Percentiles rank a stretch among this genome's conserved stretches.
phyloP scores from a whole-genome alignment of 2,329 filamentous ascomycete genomes.

The Xylaria sp. region DNA sequence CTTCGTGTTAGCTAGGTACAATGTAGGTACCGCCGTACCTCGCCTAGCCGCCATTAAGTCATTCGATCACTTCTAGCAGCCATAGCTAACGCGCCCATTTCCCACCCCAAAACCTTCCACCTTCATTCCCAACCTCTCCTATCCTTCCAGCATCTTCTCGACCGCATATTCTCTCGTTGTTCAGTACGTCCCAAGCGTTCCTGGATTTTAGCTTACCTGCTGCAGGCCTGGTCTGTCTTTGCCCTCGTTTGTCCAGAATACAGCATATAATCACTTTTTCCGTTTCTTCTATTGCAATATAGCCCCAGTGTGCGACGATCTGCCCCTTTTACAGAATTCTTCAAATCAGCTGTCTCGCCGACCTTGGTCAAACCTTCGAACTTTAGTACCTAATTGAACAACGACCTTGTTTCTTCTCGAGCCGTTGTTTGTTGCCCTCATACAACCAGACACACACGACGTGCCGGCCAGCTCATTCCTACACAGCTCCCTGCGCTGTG shows the following conservation, averaged over 20 bases:
- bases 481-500: constrained; percentile 3
- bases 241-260: constrained; percentile 23
- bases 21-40: constrained; percentile 23
- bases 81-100: constrained; percentile 25
- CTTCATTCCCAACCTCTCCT: constrained; percentile 38
- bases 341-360: constrained; percentile 31
- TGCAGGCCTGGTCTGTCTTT: constrained; percentile 30
- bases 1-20: constrained; percentile 3
- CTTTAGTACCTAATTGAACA: constrained; percentile 34
- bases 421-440: constrained; percentile 14
- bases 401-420: constrained; percentile 26
- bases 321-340: constrained; percentile 28
- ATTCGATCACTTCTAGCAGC: constrained; percentile 26
- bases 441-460: constrained; percentile 13
- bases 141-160: constrained; percentile 36
- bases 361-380: constrained; percentile 28
- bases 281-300: constrained; percentile 18
- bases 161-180: constrained; percentile 35
- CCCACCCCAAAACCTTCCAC: constrained; percentile 33
- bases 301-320: constrained; percentile 19
- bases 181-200: constrained; percentile 24
- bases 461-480: background rate
- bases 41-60: constrained; percentile 30
- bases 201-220: constrained; percentile 25
- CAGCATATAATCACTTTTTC: constrained; percentile 33